Evolutionary conservation across 305 asterid genomes (phyloP).

Genomic region (Withania somnifera): DNA sequence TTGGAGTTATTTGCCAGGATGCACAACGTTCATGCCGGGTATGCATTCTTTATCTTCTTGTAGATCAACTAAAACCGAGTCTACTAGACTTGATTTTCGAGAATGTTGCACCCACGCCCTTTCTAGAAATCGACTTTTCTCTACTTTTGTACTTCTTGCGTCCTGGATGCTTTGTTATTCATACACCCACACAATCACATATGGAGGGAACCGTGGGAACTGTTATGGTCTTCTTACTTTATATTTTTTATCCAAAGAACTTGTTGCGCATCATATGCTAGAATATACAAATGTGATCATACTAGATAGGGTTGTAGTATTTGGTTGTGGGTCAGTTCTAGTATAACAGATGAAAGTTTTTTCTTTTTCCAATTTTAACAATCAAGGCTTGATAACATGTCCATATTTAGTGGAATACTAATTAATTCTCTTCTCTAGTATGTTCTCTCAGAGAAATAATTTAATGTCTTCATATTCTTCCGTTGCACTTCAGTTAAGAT

Average conservation of each 20-base stretch:
- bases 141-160: too few relatives aligned
- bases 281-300: neutral
- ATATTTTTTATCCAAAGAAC: neutral
- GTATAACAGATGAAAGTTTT: neutral
- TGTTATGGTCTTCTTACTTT: neutral
- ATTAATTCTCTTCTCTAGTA: neutral
- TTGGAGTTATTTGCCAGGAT: slow-evolving; percentile 95
- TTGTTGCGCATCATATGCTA: neutral
- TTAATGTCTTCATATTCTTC: neutral
- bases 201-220: neutral
- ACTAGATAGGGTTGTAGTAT: neutral
- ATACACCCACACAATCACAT: too few relatives aligned
- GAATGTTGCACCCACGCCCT: neutral
- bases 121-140: too few relatives aligned
- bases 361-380: neutral
- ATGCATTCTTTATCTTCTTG: slow-evolving; percentile 24
- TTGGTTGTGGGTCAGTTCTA: neutral
- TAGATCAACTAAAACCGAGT: neutral
- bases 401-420: neutral
- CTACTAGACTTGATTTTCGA: neutral
- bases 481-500: neutral
- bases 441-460: neutral
- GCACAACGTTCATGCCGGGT: slow-evolving; percentile 95
- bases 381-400: neutral
- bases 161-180: too few relatives aligned